phyloP scores from a whole-genome alignment of 2,329 filamentous ascomycete species.

The Trichoderma afroharzianum region DNA sequence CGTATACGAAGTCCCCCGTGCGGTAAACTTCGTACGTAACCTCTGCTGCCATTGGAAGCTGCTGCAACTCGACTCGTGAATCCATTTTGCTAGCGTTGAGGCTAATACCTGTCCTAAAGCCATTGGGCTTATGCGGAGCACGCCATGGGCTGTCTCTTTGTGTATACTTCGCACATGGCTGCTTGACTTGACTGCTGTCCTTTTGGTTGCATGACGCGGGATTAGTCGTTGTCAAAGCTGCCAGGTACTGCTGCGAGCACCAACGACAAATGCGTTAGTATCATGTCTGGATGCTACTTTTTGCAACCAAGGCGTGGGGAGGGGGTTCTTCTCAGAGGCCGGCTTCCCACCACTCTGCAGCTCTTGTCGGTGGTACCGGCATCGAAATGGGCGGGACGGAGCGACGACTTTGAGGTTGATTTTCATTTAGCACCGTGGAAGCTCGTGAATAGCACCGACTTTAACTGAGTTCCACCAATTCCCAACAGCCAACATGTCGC shows the following conservation, averaged over 20 bases:
- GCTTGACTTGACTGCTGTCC: not conserved
- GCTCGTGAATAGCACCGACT: not conserved
- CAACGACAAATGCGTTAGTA: not conserved
- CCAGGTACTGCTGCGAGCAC: not conserved
- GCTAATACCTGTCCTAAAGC: constrained; percentile 3
- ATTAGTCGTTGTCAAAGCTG: not conserved
- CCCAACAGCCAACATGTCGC: not conserved
- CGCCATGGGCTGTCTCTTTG: not conserved
- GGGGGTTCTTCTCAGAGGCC: not conserved
- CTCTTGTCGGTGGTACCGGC: not conserved
- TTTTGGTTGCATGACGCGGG: not conserved
- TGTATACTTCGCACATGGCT: not conserved
- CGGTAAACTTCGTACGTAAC: not conserved
- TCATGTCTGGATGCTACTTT: not conserved
- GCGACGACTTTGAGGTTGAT: not conserved
- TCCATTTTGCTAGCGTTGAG: not conserved
- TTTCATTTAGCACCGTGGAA: not conserved
- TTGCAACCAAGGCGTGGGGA: not conserved
- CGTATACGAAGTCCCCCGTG: not conserved
- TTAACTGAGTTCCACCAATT: not conserved
- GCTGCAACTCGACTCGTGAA: not conserved
- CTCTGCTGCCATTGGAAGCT: not conserved
- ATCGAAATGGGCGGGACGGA: not conserved
- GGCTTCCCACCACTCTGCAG: not conserved
- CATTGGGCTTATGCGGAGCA: constrained; percentile 5